Evolutionary conservation across 371 early-diverging fungal species (phyloP).

Genomic region (Aphelidium insulamus): DNA sequence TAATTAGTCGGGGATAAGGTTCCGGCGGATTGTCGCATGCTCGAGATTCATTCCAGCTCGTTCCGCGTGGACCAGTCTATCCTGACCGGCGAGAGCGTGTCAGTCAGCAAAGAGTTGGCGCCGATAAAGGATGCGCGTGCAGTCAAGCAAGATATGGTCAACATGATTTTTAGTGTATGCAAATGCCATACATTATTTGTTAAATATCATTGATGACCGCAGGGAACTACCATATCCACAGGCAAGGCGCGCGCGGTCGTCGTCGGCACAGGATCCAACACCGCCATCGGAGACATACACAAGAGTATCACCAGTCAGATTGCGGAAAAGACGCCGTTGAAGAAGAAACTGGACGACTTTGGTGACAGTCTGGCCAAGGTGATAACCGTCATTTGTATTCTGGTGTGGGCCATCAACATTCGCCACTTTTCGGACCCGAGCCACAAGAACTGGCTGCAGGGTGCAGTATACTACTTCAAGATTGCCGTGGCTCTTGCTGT

Average conservation of each 20-base stretch:
- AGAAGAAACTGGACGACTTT: slow-evolving; percentile 85
- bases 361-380: slow-evolving; percentile 87
- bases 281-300: slow-evolving; percentile 89
- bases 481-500: slow-evolving; percentile 96
- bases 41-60: slow-evolving; percentile 46
- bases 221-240: slow-evolving; percentile 81
- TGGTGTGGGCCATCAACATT: slow-evolving; percentile 92
- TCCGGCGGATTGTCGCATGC: slow-evolving; percentile 80
- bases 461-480: slow-evolving; percentile 85
- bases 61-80: slow-evolving; percentile 86
- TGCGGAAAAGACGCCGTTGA: slow-evolving; percentile 80
- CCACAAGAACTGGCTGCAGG: slow-evolving; percentile 73
- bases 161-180: slow-evolving; percentile 65
- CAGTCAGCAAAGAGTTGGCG: slow-evolving; percentile 53
- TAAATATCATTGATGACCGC: not conserved
- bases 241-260: slow-evolving; percentile 80
- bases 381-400: slow-evolving; percentile 77
- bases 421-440: slow-evolving; percentile 76
- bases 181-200: too few relatives aligned
- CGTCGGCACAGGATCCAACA: slow-evolving; percentile 55
- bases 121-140: slow-evolving; percentile 37
- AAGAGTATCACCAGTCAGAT: slow-evolving; percentile 55
- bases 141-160: slow-evolving; percentile 84
- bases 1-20: slow-evolving; percentile 91
- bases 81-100: slow-evolving; percentile 89